Evolutionary conservation across 306 rosid species (phyloP).

Genomic region (Herpetospermum pedunculosum): DNA sequence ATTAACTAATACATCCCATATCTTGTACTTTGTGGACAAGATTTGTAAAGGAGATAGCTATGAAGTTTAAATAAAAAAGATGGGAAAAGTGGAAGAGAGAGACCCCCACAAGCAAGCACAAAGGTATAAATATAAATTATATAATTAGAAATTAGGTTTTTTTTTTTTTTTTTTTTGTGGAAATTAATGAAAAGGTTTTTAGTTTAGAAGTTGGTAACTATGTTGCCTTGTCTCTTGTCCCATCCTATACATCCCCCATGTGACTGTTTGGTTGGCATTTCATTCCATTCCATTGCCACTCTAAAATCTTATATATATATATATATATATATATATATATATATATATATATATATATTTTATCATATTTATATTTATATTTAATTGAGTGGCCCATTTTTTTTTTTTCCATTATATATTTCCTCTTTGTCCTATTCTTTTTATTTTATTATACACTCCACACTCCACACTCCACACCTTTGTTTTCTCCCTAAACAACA

Average conservation of each 20-base stretch:
- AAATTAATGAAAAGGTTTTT: no score
- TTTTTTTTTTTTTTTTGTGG: no score
- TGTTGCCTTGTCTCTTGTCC: not conserved
- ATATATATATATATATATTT: no score
- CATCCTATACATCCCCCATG: not conserved
- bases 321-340: no score
- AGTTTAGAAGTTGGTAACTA: not conserved
- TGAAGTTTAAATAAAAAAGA: no score
- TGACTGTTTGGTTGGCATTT: not conserved
- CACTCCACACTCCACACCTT: not conserved
- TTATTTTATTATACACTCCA: not conserved
- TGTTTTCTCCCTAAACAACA: not conserved
- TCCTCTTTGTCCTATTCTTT: not conserved
- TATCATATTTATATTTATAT: no score
- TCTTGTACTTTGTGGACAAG: no score
- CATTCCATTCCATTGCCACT: not conserved
- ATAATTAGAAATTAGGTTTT: no score
- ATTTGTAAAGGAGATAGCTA: no score
- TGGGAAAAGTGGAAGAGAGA: no score
- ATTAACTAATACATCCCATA: no score
- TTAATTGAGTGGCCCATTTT: not conserved
- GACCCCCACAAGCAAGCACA: not conserved
- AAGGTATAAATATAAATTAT: no score
- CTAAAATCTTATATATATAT: not conserved
- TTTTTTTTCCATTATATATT: not conserved